Evolutionary conservation across 2,329 filamentous ascomycete species (phyloP).

Genomic region (Trichoderma citrinoviride): DNA sequence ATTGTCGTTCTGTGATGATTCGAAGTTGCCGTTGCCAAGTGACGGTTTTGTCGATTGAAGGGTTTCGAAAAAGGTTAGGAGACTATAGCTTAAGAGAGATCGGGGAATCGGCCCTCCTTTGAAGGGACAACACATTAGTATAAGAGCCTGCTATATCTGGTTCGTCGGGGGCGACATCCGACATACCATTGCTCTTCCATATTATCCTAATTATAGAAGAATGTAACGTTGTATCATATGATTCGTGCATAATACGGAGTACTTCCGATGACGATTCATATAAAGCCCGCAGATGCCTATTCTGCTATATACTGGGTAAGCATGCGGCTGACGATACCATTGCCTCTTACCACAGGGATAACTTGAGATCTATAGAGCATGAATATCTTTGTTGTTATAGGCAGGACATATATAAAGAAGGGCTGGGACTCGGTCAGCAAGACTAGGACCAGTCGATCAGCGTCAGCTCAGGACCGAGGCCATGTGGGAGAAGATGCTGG

Average conservation of each 20-base stretch:
- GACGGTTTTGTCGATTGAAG: background rate
- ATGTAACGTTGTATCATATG: background rate
- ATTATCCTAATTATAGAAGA: background rate
- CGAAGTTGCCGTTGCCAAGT: background rate
- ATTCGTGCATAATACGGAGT: background rate
- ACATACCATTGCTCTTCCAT: background rate
- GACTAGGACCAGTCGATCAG: background rate
- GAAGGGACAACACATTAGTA: background rate
- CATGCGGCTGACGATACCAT: background rate
- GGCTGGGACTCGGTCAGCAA: slow-evolving; percentile 3
- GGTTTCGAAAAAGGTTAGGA: background rate
- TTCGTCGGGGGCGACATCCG: slow-evolving; percentile 1
- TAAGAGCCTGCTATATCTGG: background rate
- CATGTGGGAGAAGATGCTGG: background rate
- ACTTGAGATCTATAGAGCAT: background rate
- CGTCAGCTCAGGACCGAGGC: background rate
- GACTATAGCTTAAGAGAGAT: background rate
- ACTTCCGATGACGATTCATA: background rate
- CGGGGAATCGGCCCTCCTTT: background rate
- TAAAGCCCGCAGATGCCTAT: background rate
- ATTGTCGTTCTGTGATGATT: background rate
- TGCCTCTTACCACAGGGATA: background rate
- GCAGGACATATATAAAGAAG: too few relatives aligned
- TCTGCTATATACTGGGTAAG: background rate
- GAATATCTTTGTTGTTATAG: too few relatives aligned